phyloP scores from a whole-genome alignment of 208 protist species.

The Acanthamoeba culbertsoni region DNA sequence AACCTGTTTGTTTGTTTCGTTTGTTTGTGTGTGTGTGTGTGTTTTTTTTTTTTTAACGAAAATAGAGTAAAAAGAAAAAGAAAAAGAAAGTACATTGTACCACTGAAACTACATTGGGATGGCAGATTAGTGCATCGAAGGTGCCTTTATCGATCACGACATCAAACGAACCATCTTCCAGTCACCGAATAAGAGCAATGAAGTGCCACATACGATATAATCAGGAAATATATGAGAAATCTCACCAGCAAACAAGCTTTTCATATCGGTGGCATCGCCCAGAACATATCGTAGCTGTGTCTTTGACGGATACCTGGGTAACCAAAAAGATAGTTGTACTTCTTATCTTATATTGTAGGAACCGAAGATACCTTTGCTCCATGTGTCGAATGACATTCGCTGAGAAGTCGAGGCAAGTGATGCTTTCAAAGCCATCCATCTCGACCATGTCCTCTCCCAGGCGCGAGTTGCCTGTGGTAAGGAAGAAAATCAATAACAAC shows the following conservation, averaged over 20 bases:
- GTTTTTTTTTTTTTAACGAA: too few relatives aligned
- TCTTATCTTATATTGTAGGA: too few relatives aligned
- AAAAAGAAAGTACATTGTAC: background rate
- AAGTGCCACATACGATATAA: background rate
- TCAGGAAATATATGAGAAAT: background rate
- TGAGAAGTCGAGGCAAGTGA: background rate
- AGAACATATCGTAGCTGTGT: background rate
- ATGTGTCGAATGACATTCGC: background rate
- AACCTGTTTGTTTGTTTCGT: background rate
- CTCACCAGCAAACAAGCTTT: background rate
- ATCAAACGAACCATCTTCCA: background rate
- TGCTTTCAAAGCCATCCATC: background rate
- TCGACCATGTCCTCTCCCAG: background rate
- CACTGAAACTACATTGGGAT: background rate
- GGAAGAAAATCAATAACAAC: too few relatives aligned
- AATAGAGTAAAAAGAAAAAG: too few relatives aligned
- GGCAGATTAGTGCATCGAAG: background rate
- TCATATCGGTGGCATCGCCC: background rate
- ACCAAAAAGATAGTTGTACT: background rate
- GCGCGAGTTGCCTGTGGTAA: background rate
- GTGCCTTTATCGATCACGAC: conserved; percentile 11
- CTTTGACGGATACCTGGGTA: background rate
- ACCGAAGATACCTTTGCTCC: background rate
- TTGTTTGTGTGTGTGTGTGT: too few relatives aligned
- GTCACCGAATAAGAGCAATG: background rate